Conservation (phyloP, 352 stramenopile species). For the Phytophthora boehmeriae region DNA sequence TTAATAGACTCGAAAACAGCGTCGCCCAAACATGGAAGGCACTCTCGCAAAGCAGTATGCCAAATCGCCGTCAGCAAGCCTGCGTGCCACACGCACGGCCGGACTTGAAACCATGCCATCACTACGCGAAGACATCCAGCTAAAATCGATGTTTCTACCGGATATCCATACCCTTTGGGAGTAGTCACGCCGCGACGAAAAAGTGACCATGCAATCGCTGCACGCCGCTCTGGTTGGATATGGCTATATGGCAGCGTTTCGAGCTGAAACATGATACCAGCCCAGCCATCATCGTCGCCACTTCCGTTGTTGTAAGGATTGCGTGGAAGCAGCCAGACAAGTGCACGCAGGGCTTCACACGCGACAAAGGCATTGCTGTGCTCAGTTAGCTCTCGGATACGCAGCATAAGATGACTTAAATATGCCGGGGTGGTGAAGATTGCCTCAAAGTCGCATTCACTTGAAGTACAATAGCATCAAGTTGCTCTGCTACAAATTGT, state of each 20-base stretch:
- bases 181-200: conserved; percentile 64
- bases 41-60: conserved; percentile 59
- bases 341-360: conserved; percentile 61
- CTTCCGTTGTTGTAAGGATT: conserved; percentile 1
- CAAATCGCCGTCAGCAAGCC: conserved; percentile 61
- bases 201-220: conserved; percentile 65
- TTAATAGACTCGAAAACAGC: conserved; percentile 56
- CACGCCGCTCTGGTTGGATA: conserved; percentile 54
- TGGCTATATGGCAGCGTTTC: conserved; percentile 48
- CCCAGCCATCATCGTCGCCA: conserved; percentile 36
- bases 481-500: conserved; percentile 58
- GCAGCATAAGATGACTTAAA: conserved; percentile 53
- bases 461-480: conserved; percentile 56
- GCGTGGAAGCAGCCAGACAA: conserved; percentile 78
- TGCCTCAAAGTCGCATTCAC: conserved; percentile 45
- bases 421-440: conserved; percentile 39
- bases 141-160: conserved; percentile 57
- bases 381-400: conserved; percentile 43
- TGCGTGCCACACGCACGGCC: conserved; percentile 75
- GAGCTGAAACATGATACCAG: conserved; percentile 51
- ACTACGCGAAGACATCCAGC: conserved; percentile 51
- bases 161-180: conserved; percentile 36
- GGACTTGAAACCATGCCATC: conserved; percentile 60
- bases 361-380: conserved; percentile 62
- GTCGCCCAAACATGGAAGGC: conserved; percentile 37